Percentiles rank a stretch among this genome's conserved stretches.
phyloP scores from a whole-genome alignment of 2,329 filamentous ascomycete genomes.

The Colletotrichum limetticola region DNA sequence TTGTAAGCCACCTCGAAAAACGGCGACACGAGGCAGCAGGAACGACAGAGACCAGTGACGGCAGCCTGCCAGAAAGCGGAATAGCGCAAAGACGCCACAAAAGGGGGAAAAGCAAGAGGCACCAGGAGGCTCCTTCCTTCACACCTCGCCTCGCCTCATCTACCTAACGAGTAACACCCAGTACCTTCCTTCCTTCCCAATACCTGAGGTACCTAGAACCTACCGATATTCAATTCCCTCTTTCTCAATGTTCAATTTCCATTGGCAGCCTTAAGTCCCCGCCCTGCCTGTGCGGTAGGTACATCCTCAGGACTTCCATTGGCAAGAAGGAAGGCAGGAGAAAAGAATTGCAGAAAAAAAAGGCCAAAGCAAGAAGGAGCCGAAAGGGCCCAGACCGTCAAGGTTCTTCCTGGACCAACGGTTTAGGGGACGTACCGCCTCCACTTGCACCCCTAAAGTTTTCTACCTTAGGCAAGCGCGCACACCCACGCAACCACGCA shows the following conservation, averaged over 20 bases:
- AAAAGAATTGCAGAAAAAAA: background rate
- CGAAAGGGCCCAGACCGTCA: background rate
- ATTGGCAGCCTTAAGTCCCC: background rate
- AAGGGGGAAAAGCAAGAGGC: background rate
- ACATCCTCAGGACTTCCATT: background rate
- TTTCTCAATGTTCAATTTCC: too few relatives aligned
- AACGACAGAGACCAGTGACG: background rate
- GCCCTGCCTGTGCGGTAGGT: background rate
- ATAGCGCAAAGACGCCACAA: background rate
- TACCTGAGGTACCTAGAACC: too few relatives aligned
- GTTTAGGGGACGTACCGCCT: conserved; percentile 7
- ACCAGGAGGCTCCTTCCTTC: background rate
- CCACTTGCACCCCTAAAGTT: background rate
- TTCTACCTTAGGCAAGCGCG: background rate
- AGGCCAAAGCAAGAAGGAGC: conserved; percentile 9
- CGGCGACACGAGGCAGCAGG: background rate
- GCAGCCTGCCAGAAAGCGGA: background rate
- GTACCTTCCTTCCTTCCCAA: background rate
- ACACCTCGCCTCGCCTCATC: background rate
- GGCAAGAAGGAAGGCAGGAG: background rate
- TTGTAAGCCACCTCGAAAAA: background rate
- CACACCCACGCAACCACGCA: too few relatives aligned
- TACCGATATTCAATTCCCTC: too few relatives aligned
- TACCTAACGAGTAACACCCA: background rate
- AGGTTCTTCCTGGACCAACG: conserved; percentile 22